Conservation (phyloP, 306 rosid genomes). For the Gynostemma pentaphyllum region DNA sequence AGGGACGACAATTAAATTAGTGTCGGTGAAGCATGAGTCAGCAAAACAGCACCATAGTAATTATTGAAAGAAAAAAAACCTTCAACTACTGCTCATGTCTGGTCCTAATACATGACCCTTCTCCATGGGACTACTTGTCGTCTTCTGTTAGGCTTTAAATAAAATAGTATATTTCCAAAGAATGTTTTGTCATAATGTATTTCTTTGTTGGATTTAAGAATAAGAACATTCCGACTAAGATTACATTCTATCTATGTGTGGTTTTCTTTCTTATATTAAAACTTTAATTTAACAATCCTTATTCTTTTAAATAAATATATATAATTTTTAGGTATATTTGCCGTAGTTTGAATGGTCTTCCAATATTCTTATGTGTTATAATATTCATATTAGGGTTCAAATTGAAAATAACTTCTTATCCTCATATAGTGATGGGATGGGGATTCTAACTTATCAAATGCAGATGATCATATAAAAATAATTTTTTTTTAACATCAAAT, state of each 20-base stretch:
- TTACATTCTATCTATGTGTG: not conserved
- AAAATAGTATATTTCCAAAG: not conserved
- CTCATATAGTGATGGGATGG: too few relatives aligned
- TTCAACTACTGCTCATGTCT: conserved; percentile 3
- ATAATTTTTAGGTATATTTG: too few relatives aligned
- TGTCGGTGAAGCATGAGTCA: conserved; percentile 9
- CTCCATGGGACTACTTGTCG: not conserved
- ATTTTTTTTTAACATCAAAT: too few relatives aligned
- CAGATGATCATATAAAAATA: too few relatives aligned
- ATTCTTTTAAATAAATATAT: too few relatives aligned
- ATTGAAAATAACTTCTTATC: too few relatives aligned
- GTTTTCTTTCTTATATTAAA: not conserved
- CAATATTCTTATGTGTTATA: too few relatives aligned
- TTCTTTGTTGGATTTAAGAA: not conserved
- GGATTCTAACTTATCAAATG: too few relatives aligned
- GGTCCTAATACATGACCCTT: too few relatives aligned
- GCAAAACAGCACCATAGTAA: not conserved
- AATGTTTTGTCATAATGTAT: conserved; percentile 6
- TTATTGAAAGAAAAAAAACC: not conserved
- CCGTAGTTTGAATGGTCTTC: too few relatives aligned
- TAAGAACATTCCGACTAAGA: conserved; percentile 12
- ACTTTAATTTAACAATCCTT: too few relatives aligned
- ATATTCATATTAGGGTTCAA: too few relatives aligned
- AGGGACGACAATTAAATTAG: not conserved
- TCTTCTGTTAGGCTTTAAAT: not conserved